Percentiles rank a stretch among this genome's conserved stretches.
These are phyloP conservation scores for Lachancea lanzarotensis DNA, from an alignment of 805 yeast species.

Conservation along the genomic window DNA sequence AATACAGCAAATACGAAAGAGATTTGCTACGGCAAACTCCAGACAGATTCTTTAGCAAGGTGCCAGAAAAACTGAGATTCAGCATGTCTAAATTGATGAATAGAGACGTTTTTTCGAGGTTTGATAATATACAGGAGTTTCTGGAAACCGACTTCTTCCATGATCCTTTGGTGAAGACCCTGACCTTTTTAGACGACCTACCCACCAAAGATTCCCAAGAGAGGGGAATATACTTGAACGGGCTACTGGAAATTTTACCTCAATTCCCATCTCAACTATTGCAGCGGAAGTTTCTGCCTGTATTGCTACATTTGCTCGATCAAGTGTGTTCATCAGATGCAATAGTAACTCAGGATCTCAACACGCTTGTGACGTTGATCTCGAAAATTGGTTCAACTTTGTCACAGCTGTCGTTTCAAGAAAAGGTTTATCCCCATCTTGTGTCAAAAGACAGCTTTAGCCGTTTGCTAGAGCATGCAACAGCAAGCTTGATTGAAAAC, in stretches of 20 bases:
- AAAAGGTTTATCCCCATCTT: conserved; percentile 47
- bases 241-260: conserved; percentile 46
- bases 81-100: conserved; percentile 46
- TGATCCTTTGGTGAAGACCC: conserved; percentile 72
- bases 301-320: conserved; percentile 47
- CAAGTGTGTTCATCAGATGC: conserved; percentile 31
- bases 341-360: conserved; percentile 38
- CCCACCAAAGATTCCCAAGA: conserved; percentile 67
- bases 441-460: conserved; percentile 16
- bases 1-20: conserved; percentile 43
- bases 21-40: conserved; percentile 36
- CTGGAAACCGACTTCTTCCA: conserved; percentile 71
- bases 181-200: conserved; percentile 76
- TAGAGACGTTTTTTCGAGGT: conserved; percentile 52
- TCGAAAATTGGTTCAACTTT: conserved; percentile 57
- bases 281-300: conserved; percentile 68
- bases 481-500: conserved; percentile 41
- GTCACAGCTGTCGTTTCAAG: conserved; percentile 74
- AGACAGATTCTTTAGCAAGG: conserved; percentile 42
- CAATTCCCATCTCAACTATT: conserved; percentile 54
- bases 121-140: conserved; percentile 44
- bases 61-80: conserved; percentile 50
- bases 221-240: conserved; percentile 59
- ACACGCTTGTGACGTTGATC: conserved; percentile 41
- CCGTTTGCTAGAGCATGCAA: conserved; percentile 20